Evolutionary conservation across 78 protist genomes (phyloP), one percentile per base, ranked within the genome.

Genomic region (Dictyostelium capitatum): DNA sequence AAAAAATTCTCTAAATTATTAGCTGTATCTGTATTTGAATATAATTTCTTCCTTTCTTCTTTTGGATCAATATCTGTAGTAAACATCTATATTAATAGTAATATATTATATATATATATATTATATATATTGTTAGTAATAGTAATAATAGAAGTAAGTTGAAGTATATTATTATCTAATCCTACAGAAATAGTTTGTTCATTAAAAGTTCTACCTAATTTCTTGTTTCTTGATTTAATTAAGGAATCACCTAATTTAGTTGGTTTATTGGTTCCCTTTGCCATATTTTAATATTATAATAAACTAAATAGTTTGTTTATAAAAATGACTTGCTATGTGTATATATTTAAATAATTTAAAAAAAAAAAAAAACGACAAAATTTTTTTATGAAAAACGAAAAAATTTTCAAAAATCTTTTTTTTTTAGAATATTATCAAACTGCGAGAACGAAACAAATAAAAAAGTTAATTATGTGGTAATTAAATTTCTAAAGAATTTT

Each of bases 1-100:
- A 87, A 77, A 48, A 87, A 87, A 50, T 87, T 74, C 32, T 74
- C 84, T 47, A 87, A 87, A 28, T 77, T 56, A 87, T 87, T 87
- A 11, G 32, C 46, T 23, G 17, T 20, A 64, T 87, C 93, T 77
- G 93, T 87, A 48, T 87, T 74, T 64, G 93, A 87, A 64, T 30
- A 79, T 77, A 77, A 64, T 28, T 87, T 87, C 53, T 65, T 87
- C 77, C 93, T 87, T 51, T 87, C 93, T 72, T 87, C 93, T 65
- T 77, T 87, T 74, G 93, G 59, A 78, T 87, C 93, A n/a, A 87
- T 77, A 87, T 87, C 93, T 59, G 93, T 87, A 64, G 93, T 87
- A 77, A 75, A 87, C 93, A 87, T 87, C 93, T 75, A 75, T 8
- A 62, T n/a, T n/a, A n/a, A n/a, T n/a, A n/a, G n/a, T n/a, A n/a